Evolutionary conservation across 352 stramenopile genomes (phyloP).

Genomic region (Elongisporangium anandrum): DNA sequence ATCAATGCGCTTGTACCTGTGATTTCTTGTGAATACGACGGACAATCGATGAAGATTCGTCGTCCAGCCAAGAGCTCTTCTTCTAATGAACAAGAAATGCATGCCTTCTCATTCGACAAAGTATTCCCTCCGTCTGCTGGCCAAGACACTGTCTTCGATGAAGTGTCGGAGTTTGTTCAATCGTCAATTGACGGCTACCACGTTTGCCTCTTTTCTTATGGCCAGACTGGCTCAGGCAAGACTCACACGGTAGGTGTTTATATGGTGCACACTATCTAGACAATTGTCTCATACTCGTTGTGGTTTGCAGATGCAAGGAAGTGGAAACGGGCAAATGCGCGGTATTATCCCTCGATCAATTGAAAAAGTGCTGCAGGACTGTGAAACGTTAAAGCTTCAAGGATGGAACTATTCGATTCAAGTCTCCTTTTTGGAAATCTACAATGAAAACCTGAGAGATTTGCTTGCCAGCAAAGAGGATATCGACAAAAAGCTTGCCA

Average conservation of each 20-base stretch:
- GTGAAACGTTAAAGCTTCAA: constrained; percentile 47
- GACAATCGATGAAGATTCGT: constrained; percentile 58
- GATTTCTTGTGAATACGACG: constrained; percentile 69
- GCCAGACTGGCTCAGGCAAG: constrained; percentile 93
- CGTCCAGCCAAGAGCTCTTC: constrained; percentile 35
- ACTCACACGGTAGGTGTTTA: constrained; percentile 79
- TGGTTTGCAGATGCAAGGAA: constrained; percentile 93
- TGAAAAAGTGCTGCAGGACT: constrained; percentile 92
- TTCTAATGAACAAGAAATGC: constrained; percentile 35
- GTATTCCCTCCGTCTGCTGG: constrained; percentile 92
- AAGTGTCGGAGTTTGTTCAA: constrained; percentile 98
- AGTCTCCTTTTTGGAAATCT: constrained; percentile 99
- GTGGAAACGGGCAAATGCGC: constrained; percentile 91
- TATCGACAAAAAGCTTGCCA: constrained; percentile 43
- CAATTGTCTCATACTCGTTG: constrained; percentile 5
- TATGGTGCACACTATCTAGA: no score
- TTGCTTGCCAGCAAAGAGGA: constrained; percentile 85
- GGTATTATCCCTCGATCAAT: constrained; percentile 98
- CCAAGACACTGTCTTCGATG: constrained; percentile 95
- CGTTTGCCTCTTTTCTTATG: constrained; percentile 96
- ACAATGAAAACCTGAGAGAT: constrained; percentile 98
- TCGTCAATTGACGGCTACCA: constrained; percentile 96
- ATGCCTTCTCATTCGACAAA: constrained; percentile 95
- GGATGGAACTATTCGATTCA: constrained; percentile 95
- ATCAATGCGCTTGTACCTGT: constrained; percentile 32